phyloP scores from a whole-genome alignment of 1,284 basidiomycete genomes.

The Puccinia brachypodii region DNA sequence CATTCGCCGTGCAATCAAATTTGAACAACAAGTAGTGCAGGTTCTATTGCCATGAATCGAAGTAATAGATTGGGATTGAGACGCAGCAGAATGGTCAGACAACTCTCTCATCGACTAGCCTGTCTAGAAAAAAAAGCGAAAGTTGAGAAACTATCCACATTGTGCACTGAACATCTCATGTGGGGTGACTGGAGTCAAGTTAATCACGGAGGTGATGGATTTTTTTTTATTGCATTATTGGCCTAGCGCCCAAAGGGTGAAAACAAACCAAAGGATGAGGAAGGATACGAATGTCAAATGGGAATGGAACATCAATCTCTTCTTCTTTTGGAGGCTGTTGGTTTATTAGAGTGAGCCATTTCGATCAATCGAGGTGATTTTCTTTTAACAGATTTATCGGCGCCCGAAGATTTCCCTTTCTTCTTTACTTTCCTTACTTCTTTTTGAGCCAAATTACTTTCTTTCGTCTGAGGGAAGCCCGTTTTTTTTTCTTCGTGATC shows the following conservation, averaged over 20 bases:
- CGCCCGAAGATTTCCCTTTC: background rate
- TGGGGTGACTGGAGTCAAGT: too few relatives aligned
- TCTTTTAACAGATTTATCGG: conserved; percentile 17
- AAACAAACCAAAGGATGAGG: background rate
- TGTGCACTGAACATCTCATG: too few relatives aligned
- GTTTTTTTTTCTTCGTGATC: background rate
- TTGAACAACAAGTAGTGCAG: too few relatives aligned
- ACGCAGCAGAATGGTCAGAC: too few relatives aligned
- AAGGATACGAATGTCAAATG: background rate
- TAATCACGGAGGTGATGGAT: too few relatives aligned
- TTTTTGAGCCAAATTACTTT: background rate
- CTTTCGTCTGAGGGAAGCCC: background rate
- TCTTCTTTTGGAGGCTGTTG: background rate
- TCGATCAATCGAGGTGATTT: conserved; percentile 28
- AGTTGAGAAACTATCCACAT: too few relatives aligned
- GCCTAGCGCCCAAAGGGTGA: background rate
- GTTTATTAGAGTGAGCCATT: background rate
- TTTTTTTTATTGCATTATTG: too few relatives aligned
- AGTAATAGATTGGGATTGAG: too few relatives aligned
- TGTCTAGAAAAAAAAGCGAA: too few relatives aligned
- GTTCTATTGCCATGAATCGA: too few relatives aligned
- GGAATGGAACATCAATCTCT: background rate
- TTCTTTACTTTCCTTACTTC: background rate
- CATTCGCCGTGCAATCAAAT: too few relatives aligned
- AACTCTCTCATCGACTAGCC: too few relatives aligned